Evolutionary conservation across 305 asterid genomes (phyloP).

Genomic region (Euphrasia arctica): DNA sequence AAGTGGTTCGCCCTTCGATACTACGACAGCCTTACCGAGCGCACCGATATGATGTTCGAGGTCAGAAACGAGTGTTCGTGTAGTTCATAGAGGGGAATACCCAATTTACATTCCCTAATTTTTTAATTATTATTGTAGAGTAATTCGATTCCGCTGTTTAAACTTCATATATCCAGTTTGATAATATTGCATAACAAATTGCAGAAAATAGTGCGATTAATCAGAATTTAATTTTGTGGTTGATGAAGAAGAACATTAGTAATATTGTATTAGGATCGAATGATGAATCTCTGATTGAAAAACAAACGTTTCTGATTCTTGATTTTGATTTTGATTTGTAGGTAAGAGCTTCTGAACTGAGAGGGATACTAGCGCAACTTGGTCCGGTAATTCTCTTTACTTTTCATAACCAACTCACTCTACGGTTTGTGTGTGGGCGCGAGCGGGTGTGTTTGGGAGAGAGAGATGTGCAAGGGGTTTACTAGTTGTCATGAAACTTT

Average conservation of each 20-base stretch:
- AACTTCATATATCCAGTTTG: conserved; percentile 9
- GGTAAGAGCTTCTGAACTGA: conserved; percentile 89
- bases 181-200: too few species aligned
- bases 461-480: too few species aligned
- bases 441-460: too few species aligned
- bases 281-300: neutral
- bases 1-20: conserved; percentile 91
- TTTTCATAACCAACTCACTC: conserved; percentile 1
- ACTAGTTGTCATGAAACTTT: too few species aligned
- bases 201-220: too few species aligned
- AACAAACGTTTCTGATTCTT: conserved; percentile 14
- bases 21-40: conserved; percentile 59
- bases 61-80: conserved; percentile 30
- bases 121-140: neutral
- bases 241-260: neutral
- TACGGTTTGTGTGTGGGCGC: too few species aligned
- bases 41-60: conserved; percentile 77
- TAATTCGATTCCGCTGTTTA: neutral
- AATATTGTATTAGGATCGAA: conserved; percentile 3
- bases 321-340: conserved; percentile 32
- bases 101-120: neutral
- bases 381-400: conserved; percentile 65
- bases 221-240: conserved; percentile 5
- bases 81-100: neutral
- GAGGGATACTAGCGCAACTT: conserved; percentile 79